Conservation (phyloP, 2,329 filamentous ascomycete species). For the Ophiostoma fasciatum region DNA sequence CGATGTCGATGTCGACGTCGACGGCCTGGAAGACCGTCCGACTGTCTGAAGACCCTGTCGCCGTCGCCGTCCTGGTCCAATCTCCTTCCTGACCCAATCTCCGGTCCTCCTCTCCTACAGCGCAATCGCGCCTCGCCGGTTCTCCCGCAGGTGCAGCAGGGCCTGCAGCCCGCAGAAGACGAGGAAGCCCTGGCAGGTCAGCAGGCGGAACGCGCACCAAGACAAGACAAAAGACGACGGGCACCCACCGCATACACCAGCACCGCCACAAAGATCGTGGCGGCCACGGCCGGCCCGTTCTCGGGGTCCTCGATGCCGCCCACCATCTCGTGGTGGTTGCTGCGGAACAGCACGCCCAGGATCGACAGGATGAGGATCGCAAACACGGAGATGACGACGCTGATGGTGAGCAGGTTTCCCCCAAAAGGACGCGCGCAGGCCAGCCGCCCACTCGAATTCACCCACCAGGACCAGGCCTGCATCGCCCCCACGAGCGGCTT, state of each 20-base stretch:
- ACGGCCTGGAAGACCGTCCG: too few species aligned
- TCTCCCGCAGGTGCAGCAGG: slow-evolving; percentile 70
- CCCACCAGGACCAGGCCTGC: slow-evolving; percentile 92
- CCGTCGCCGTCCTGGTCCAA: too few species aligned
- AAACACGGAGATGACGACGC: slow-evolving; percentile 56
- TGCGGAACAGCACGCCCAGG: slow-evolving; percentile 58
- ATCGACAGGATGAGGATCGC: slow-evolving; percentile 50
- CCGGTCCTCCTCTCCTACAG: slow-evolving; percentile 33
- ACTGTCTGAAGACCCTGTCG: too few species aligned
- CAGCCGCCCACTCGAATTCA: slow-evolving; percentile 6
- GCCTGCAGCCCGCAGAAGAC: slow-evolving; percentile 87
- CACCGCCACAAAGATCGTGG: slow-evolving; percentile 76
- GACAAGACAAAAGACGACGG: too few species aligned
- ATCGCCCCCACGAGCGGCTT: slow-evolving; percentile 86
- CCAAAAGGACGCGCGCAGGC: neutral
- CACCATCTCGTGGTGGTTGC: slow-evolving; percentile 69
- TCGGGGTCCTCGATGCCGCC: slow-evolving; percentile 58
- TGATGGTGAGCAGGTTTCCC: slow-evolving; percentile 22
- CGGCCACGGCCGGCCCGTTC: slow-evolving; percentile 64
- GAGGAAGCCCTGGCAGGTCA: slow-evolving; percentile 63
- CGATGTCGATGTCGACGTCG: too few species aligned
- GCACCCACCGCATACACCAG: slow-evolving; percentile 71
- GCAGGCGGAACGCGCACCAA: neutral
- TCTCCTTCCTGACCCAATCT: too few species aligned
- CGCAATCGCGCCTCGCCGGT: slow-evolving; percentile 69